Conservation (phyloP, 2,329 filamentous ascomycete species). For the Pyrenophora graminea region DNA sequence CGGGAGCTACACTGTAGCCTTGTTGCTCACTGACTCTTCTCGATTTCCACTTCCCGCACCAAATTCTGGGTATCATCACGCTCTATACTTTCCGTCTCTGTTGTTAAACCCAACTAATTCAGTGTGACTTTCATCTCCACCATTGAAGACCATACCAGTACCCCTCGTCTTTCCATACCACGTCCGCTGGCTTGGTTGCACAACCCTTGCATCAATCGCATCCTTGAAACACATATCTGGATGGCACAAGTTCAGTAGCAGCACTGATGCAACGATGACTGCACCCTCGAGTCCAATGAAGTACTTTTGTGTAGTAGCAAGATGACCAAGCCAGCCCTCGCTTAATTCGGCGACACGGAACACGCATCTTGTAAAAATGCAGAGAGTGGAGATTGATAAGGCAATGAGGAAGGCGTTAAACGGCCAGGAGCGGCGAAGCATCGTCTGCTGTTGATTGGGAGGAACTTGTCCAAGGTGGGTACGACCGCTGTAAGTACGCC, state of each 20-base stretch:
- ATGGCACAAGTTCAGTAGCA: constrained; percentile 44
- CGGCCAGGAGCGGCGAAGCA: constrained; percentile 38
- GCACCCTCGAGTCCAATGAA: constrained; percentile 47
- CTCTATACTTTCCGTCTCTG: constrained; percentile 1
- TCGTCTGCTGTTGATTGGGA: constrained; percentile 31
- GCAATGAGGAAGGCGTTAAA: constrained; percentile 63
- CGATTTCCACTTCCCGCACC: background rate
- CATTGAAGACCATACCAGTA: background rate
- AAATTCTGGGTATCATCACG: background rate
- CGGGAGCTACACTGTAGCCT: no score
- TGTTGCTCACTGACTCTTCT: no score
- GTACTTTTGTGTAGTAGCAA: constrained; percentile 55
- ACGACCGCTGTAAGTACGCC: constrained; percentile 32
- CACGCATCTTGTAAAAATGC: constrained; percentile 66
- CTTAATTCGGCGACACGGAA: constrained; percentile 70
- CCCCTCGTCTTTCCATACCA: background rate
- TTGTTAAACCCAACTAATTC: constrained; percentile 3
- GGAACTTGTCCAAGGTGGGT: constrained; percentile 23
- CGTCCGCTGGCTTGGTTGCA: constrained; percentile 8
- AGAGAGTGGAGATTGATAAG: constrained; percentile 62
- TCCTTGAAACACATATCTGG: constrained; percentile 45
- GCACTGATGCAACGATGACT: constrained; percentile 37
- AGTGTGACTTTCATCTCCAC: constrained; percentile 10
- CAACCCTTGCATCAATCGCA: constrained; percentile 22
- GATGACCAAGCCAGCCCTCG: constrained; percentile 63